phyloP scores from a whole-genome alignment of 1,139 yeast species.

The Diutina rugosa region DNA sequence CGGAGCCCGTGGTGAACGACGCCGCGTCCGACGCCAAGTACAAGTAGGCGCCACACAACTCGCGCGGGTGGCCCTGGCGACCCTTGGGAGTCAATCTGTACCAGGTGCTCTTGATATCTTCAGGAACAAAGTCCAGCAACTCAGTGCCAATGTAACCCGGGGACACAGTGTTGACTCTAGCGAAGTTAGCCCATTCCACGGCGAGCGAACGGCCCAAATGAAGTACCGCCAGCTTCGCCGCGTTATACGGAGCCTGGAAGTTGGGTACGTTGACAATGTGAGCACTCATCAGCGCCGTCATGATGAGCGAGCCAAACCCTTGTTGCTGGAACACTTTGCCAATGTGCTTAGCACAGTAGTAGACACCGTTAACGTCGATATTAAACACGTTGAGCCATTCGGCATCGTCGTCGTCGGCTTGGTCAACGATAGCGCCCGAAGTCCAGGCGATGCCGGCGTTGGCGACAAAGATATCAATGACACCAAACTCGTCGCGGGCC shows the following conservation, averaged over 20 bases:
- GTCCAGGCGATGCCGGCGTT: slow-evolving; percentile 42
- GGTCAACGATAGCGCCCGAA: slow-evolving; percentile 22
- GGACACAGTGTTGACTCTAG: slow-evolving; percentile 19
- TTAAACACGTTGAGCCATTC: slow-evolving; percentile 30
- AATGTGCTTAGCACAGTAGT: slow-evolving; percentile 30
- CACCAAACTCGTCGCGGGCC: slow-evolving; percentile 21
- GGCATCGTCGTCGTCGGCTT: slow-evolving; percentile 23
- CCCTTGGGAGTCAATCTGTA: slow-evolving; percentile 12
- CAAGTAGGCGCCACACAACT: slow-evolving; percentile 13
- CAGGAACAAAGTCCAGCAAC: slow-evolving; percentile 13
- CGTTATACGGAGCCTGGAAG: slow-evolving; percentile 48
- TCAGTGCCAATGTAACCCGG: slow-evolving; percentile 19
- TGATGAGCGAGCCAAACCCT: slow-evolving; percentile 38
- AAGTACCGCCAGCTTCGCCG: slow-evolving; percentile 23
- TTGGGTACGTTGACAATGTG: slow-evolving; percentile 56
- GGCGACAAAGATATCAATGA: slow-evolving; percentile 38
- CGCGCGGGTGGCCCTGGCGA: slow-evolving; percentile 12
- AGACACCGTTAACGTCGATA: slow-evolving; percentile 32
- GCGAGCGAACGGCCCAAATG: slow-evolving; percentile 20
- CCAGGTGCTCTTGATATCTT: slow-evolving; percentile 13
- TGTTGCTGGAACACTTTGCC: slow-evolving; percentile 26
- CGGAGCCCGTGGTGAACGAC: slow-evolving; percentile 33
- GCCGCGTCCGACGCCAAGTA: slow-evolving; percentile 12
- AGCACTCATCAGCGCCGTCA: slow-evolving; percentile 56
- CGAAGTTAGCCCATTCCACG: slow-evolving; percentile 20